Base-by-base conservation (phyloP, 1,284 basidiomycete genomes). In the Leccinum solheimii region DNA sequence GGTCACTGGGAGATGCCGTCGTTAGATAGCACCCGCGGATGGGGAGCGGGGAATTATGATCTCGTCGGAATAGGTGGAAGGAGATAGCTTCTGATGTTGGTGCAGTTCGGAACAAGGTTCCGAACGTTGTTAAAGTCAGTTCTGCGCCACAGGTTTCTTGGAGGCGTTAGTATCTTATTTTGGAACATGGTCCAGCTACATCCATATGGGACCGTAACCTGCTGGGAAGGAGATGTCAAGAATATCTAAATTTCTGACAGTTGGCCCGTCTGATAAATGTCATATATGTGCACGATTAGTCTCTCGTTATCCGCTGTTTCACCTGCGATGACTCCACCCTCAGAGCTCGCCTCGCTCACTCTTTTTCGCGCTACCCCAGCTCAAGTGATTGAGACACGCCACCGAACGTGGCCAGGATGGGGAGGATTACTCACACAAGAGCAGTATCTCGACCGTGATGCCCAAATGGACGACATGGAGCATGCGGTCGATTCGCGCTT, bases 401-500 rank as follows among this genome's bases (percentile, higher is more conserved):
- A 27, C 8, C 72, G 75, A 19, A 74, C 76, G 1, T 73, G 68
- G 57, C 66, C 58, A 0, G 62, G 76, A 64, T 81, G 80, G 80
- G 72, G 68, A 9, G 69, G 73, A 58, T 69, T 68, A 5, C 66
- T 75, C 43, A 71, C 72, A 8, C 53, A 77, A 13, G 75, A 79
- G 27, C 65, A 78, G 49, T 81, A 77, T 62, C 55, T 80, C 7
- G 0, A 68, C 32, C 69, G 75, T 23, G 75, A 78, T 62, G 64
- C 58, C 5, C 57, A 72, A 16, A 67, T 81, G 68, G 75, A 79
- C 50, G 30, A 23, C 3, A 66, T 74, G 50, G 75, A 77, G 63
- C 79, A 80, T 61, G 75, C 79, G 3, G 43, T 56, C 5, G 64
- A 75, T 27, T 78, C 74, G 2, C 77, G 72, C 50, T 63, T 79